These are phyloP conservation scores for Mortierella alpina DNA, from an alignment of 192 early-diverging fungal genomes.

Conservation along the genomic window DNA sequence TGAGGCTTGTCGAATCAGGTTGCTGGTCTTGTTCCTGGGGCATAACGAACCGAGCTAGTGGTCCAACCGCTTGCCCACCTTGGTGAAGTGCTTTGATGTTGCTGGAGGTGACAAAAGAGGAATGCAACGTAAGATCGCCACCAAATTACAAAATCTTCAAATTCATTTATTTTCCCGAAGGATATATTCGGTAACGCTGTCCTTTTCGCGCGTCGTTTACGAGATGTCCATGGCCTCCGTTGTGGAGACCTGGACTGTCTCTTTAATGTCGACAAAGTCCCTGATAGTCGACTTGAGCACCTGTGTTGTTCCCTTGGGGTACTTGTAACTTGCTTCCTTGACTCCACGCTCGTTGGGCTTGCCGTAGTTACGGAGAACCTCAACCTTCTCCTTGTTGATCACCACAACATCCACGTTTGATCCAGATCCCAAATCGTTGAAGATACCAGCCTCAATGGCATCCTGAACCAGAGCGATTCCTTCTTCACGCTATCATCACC, in stretches of 20 bases:
- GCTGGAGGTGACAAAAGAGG: too few species aligned
- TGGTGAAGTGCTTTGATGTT: too few species aligned
- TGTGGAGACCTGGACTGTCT: conserved; percentile 58
- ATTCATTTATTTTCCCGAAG: too few species aligned
- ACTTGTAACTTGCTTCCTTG: conserved; percentile 89
- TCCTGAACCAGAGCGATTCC: conserved; percentile 92
- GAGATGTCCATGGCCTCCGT: conserved; percentile 70
- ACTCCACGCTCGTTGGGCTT: conserved; percentile 88
- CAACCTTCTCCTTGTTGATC: conserved; percentile 86
- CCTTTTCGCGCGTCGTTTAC: not conserved
- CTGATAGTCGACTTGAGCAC: conserved; percentile 66
- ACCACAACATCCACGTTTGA: conserved; percentile 95
- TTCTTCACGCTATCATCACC: conserved; percentile 76
- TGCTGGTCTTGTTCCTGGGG: too few species aligned
- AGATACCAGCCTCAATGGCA: conserved; percentile 97
- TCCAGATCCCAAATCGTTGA: conserved; percentile 98
- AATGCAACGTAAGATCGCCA: too few species aligned
- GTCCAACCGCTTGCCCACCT: too few species aligned
- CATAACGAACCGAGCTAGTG: too few species aligned
- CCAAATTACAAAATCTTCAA: too few species aligned
- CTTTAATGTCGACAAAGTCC: conserved; percentile 68
- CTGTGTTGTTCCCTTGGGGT: conserved; percentile 60
- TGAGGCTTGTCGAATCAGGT: too few species aligned
- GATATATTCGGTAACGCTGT: too few species aligned
- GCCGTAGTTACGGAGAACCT: conserved; percentile 86